Base-by-base conservation (phyloP, 768 basidiomycete genomes). In the Mycena amicta region DNA sequence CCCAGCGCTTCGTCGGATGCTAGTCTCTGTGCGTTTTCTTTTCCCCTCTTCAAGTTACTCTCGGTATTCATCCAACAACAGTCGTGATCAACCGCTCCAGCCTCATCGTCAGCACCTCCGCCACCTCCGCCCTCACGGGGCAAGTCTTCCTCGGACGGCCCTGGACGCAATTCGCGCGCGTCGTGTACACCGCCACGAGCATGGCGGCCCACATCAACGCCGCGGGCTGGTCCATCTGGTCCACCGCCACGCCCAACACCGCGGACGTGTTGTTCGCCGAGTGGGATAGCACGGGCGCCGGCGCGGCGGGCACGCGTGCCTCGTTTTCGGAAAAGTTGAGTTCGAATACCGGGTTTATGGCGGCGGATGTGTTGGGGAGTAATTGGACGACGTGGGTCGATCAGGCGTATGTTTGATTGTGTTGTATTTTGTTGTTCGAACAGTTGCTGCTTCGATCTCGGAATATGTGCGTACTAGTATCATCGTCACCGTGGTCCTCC, bases 181-280 rank as follows among this genome's bases (percentile, higher is more conserved):
- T 71, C 37, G 68, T 60, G 4, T 71, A 53, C 57, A 69, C 63
- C 2, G 63, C 63, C 41, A 62, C 59, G 55, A 62, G 23, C 13
- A 60, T 71, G 12, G 66, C 66, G 6, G 56, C 56, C 3, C 52
- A 56, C 41, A 70, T 71, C 53, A 71, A 71, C 63, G 18, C 46
- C 16, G 68, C 70, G 2, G 69, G 70, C 0, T 71, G 69, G 70
- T 59, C 59, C 41, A 52, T 63, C 25, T 71, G 70, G 70, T 65
- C 58, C 6, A 55, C 62, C n/a, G 43, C 68, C 0, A 67, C 64
- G 16, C 70, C 70, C 15, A 71, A 70, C 51, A 71, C 70, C 13
- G 60, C 50, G 5, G 63, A 68, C 33, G 68, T 71, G n/a, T 50
- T 59, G 5, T 70, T 69, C 43, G 69, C 62, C 11, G 70, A 71